Base-by-base conservation (phyloP, 169 alveolate species). In the Eimeria necatrix region DNA sequence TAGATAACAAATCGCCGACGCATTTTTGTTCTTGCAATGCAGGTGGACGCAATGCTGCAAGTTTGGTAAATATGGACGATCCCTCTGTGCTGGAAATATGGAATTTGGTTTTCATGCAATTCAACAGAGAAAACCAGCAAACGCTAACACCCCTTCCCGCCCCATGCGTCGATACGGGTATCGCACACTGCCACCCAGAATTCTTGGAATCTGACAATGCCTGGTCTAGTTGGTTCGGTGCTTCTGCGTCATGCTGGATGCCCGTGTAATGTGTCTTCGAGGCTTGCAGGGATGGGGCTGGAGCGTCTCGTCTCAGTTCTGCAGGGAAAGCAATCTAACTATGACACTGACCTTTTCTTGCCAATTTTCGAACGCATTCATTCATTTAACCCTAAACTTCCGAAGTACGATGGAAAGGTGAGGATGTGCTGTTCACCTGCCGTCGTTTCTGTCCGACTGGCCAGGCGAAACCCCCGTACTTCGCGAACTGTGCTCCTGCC, bases 91-190 rank as follows among this genome's bases (percentile, higher is more conserved):
- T 98, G 78, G 99, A 98, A 95, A 96, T 98, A 52, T 98, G 99
- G 99, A 98, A 98, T 95, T 95, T 98, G 61, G 99, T 98, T 59
- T 98, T 98, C 97, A 98, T 98, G 99, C 99, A 98, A 94, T 98
- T 97, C 96, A 98, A 98, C 96, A 95, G 99, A 52, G 98, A 97
- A 92, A 96, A 95, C 86, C 98, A 97, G 64, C 97, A 98, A 51
- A 95, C 96, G 91, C 97, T 98, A 88, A 97, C 98, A 53, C 97
- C 97, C 74, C 96, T 98, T 68, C 99, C 99, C 0, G 97, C 96
- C 61, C 98, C 98, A 22, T 98, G 99, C 96, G 99, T 98, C 32
- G 99, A 98, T 97, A 98, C 99, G 51, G 99, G 99, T 93, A 61
- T 18, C 49, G 53, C 48, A 7, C 12, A 24, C 60, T 71, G 74